Conservation (phyloP, 371 early-diverging fungal genomes). For the Mycotypha africana region DNA sequence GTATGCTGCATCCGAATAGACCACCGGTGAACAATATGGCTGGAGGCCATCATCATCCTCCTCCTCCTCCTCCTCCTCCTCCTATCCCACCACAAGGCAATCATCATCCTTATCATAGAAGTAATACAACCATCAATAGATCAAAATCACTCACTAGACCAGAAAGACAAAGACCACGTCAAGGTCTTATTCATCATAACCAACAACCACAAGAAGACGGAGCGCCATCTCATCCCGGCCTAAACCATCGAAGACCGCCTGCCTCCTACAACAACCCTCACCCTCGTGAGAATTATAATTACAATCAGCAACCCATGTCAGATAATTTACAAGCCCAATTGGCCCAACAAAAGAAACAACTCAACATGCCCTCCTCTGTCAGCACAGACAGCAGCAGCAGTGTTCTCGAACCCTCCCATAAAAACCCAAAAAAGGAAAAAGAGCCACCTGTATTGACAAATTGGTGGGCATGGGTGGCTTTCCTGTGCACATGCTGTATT, state of each 20-base stretch:
- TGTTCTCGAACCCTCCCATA: conserved; percentile 5
- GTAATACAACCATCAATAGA: conserved; percentile 4
- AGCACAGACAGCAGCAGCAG: conserved; percentile 22
- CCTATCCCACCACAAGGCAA: not conserved
- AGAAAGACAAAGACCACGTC: conserved; percentile 40
- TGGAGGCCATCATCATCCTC: too few species aligned
- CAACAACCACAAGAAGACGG: not conserved
- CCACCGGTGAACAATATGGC: not conserved
- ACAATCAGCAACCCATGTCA: conserved; percentile 29
- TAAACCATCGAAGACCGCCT: not conserved
- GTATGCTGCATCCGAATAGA: conserved; percentile 1
- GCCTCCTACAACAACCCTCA: too few species aligned
- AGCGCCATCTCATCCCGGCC: not conserved
- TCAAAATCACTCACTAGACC: conserved; percentile 39
- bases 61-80: not conserved
- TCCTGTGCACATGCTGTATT: conserved; percentile 47
- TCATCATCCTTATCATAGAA: conserved; percentile 3
- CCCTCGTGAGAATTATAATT: not conserved
- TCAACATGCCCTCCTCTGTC: conserved; percentile 16
- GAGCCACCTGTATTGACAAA: conserved; percentile 39
- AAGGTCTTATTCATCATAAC: conserved; percentile 11
- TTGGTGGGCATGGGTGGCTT: conserved; percentile 50
- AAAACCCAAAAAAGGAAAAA: conserved; percentile 26
- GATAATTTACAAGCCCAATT: conserved; percentile 26
- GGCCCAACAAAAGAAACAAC: conserved; percentile 21